These are phyloP conservation scores for Thinopyrum elongatum DNA, from an alignment of 176 grass and related monocot genomes.

Conservation along the genomic window DNA sequence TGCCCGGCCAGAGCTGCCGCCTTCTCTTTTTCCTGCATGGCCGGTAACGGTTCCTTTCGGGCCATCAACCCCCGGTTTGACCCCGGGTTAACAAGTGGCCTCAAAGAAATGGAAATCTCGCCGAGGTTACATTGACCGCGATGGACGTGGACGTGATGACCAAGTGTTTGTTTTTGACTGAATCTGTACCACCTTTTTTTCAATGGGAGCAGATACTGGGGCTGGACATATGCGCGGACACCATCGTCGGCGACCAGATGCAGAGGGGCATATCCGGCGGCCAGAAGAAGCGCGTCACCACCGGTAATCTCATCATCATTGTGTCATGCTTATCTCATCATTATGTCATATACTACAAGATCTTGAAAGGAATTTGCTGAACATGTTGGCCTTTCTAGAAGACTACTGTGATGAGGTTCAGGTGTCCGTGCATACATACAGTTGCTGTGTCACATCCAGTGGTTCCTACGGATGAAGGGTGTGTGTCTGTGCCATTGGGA, in stretches of 20 bases:
- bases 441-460: conserved; percentile 4
- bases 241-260: conserved; percentile 96
- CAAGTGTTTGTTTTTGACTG: background rate
- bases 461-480: background rate
- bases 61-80: background rate
- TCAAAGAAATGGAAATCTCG: background rate
- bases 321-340: background rate
- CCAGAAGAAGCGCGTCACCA: conserved; percentile 98
- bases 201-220: conserved; percentile 73
- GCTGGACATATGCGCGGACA: conserved; percentile 93
- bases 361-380: background rate
- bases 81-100: background rate
- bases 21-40: background rate
- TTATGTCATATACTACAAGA: conserved; percentile 26
- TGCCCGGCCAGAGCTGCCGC: conserved; percentile 3
- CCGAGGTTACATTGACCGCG: background rate
- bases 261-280: conserved; percentile 92
- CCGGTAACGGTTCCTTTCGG: background rate
- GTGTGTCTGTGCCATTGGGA: background rate
- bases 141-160: background rate
- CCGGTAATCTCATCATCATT: conserved; percentile 37
- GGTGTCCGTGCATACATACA: background rate
- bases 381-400: conserved; percentile 18
- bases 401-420: background rate
- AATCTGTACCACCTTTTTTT: background rate